Base-by-base conservation (phyloP, 169 alveolate species). In the Blepharisma undulans region DNA sequence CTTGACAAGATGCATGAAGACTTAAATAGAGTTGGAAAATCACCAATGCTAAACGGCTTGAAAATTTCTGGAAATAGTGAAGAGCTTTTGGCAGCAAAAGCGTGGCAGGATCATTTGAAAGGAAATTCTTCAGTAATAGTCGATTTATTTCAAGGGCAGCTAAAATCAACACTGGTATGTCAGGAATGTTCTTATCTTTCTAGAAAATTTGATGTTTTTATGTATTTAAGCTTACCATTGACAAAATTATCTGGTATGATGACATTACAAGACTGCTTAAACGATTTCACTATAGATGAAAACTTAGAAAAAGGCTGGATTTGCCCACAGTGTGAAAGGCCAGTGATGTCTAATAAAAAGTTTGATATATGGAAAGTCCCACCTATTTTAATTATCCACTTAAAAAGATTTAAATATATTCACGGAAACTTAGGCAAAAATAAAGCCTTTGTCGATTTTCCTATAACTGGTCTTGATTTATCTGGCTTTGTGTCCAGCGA, bases 1-100 rank as follows among this genome's bases (percentile, higher is more conserved):
- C 90, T 94, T 8, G 97, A 96, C 92, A 92, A 92, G 21, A 74
- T 97, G 25, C 98, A 97, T 92, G 98, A 97, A 93, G 98, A 97
- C 89, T 92, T 97, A 76, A 97, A 97, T 92, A 92, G 96, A 82
- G 96, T 94, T 4, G 78, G 91, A 19, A 91, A 94, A 88, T 94
- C 95, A 72, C 96, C 95, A 76, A 85, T 66, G 29, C 29, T 79
- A 25, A 32, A 82, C 8, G 33, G 29, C 60, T 19, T 22, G 7
- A 95, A 94, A 34, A 91, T 93, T 60, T 90, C 90, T 22, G 93
- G 89, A 5, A 91, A 92, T 19, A 87, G 95, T 77, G 93, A 92
- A 59, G 95, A 91, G 79, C 94, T 89, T 14, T 92, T 76, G 77
- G 93, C 97, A 18, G 95, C 93, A 71, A 93, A 95, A 84, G 72